Conservation (phyloP, 1,284 basidiomycete species). For the Trichosporon sp. region DNA sequence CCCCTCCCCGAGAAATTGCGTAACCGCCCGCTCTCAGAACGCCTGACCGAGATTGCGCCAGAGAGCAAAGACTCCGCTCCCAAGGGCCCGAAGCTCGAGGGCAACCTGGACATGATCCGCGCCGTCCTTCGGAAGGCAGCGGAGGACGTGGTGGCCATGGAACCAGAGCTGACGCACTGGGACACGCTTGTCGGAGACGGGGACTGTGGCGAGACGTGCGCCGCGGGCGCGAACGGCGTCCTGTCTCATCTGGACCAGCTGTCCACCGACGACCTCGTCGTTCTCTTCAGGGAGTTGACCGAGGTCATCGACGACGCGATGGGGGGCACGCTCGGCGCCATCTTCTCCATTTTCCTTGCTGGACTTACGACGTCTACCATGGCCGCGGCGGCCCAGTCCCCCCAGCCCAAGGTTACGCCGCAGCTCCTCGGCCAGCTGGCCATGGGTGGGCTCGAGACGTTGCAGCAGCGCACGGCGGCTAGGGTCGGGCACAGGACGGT, state of each 20-base stretch:
- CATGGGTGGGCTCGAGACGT: conserved; percentile 45
- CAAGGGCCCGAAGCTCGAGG: not conserved
- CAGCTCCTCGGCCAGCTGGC: conserved; percentile 30
- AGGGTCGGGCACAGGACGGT: conserved; percentile 58
- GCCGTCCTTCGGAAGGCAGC: conserved; percentile 42
- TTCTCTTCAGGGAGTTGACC: conserved; percentile 50
- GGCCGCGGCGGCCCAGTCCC: conserved; percentile 29
- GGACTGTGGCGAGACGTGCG: conserved; percentile 56
- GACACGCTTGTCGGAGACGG: conserved; percentile 57
- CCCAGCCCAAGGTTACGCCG: conserved; percentile 20
- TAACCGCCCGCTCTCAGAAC: conserved; percentile 40
- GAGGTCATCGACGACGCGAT: conserved; percentile 54
- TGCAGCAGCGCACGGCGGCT: conserved; percentile 57
- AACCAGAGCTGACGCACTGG: conserved; percentile 59
- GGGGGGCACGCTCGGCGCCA: conserved; percentile 54
- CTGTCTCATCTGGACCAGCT: conserved; percentile 42
- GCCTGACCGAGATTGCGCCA: conserved; percentile 42
- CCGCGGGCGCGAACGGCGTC: conserved; percentile 49
- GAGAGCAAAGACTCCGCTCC: conserved; percentile 49
- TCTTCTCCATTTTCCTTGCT: conserved; percentile 55
- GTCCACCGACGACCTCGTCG: conserved; percentile 47
- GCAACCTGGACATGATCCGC: conserved; percentile 36
- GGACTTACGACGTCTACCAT: conserved; percentile 49
- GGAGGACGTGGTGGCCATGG: conserved; percentile 49
- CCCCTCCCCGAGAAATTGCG: conserved; percentile 39